Evolutionary conservation across 176 grass and related monocot genomes (phyloP).

Genomic region (Leersia perrieri): DNA sequence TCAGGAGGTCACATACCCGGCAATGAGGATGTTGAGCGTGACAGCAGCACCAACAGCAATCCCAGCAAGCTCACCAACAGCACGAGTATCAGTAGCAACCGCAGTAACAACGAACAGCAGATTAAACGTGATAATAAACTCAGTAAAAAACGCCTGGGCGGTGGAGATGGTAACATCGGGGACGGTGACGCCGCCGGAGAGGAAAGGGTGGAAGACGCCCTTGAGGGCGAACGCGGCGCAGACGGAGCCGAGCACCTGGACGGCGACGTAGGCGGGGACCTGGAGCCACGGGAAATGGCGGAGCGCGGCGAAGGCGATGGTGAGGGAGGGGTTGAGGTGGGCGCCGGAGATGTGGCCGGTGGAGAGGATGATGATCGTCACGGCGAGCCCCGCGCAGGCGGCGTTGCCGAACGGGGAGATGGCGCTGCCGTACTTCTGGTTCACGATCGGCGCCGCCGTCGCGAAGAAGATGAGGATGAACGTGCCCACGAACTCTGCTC

Average conservation of each 20-base stretch:
- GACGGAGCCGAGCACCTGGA: slow-evolving; percentile 83
- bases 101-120: slow-evolving; percentile 97
- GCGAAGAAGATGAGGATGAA: slow-evolving; percentile 99
- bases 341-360: slow-evolving; percentile 96
- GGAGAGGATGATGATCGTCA: slow-evolving; percentile 87
- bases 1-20: slow-evolving; percentile 39
- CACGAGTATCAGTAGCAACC: slow-evolving; percentile 89
- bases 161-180: slow-evolving; percentile 69
- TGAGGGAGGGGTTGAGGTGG: slow-evolving; percentile 93
- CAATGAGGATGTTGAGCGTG: slow-evolving; percentile 43
- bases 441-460: slow-evolving; percentile 97
- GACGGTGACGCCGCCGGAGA: slow-evolving; percentile 92
- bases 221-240: slow-evolving; percentile 91
- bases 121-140: slow-evolving; percentile 98
- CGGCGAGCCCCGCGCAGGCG: slow-evolving; percentile 75
- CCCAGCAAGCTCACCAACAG: slow-evolving; percentile 33
- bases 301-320: slow-evolving; percentile 84
- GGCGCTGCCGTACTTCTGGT: slow-evolving; percentile 90
- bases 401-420: slow-evolving; percentile 91
- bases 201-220: slow-evolving; percentile 92
- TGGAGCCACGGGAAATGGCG: slow-evolving; percentile 97
- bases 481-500: slow-evolving; percentile 93
- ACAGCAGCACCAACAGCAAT: not conserved
- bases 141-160: slow-evolving; percentile 89
- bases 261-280: slow-evolving; percentile 74